Evolutionary conservation across 306 rosid species (phyloP).

Genomic region (Vigna radiata): DNA sequence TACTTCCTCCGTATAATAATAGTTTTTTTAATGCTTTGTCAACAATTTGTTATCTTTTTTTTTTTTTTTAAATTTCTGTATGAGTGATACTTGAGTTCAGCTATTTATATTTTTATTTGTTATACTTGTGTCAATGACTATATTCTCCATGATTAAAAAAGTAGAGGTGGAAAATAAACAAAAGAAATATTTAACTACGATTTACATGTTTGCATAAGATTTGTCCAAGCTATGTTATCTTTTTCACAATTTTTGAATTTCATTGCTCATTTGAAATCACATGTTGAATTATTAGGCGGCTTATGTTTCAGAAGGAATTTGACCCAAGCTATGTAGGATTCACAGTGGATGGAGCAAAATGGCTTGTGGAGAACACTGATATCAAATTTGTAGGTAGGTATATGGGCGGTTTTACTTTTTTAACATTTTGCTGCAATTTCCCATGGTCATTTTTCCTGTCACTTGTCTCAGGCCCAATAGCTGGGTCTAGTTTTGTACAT

Average conservation of each 20-base stretch:
- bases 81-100: slow-evolving; percentile 1
- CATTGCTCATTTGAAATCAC: slow-evolving; percentile 25
- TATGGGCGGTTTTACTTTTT: slow-evolving; percentile 30
- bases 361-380: slow-evolving; percentile 93
- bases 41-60: slow-evolving; percentile 7
- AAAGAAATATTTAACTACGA: slow-evolving; percentile 16
- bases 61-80: background rate
- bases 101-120: background rate
- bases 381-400: slow-evolving; percentile 81
- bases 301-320: slow-evolving; percentile 76
- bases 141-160: slow-evolving; percentile 19
- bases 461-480: background rate
- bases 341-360: slow-evolving; percentile 80
- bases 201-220: background rate
- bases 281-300: slow-evolving; percentile 64
- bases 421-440: slow-evolving; percentile 26
- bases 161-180: background rate
- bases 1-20: slow-evolving; percentile 12
- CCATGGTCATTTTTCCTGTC: slow-evolving; percentile 28
- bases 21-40: slow-evolving; percentile 5
- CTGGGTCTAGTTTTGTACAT: slow-evolving; percentile 28
- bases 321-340: slow-evolving; percentile 82
- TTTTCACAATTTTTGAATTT: slow-evolving; percentile 31
- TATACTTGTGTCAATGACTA: background rate
- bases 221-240: slow-evolving; percentile 9